These are phyloP conservation scores for Schizophyllum amplum DNA, from an alignment of 1,284 basidiomycete species.

Conservation along the genomic window DNA sequence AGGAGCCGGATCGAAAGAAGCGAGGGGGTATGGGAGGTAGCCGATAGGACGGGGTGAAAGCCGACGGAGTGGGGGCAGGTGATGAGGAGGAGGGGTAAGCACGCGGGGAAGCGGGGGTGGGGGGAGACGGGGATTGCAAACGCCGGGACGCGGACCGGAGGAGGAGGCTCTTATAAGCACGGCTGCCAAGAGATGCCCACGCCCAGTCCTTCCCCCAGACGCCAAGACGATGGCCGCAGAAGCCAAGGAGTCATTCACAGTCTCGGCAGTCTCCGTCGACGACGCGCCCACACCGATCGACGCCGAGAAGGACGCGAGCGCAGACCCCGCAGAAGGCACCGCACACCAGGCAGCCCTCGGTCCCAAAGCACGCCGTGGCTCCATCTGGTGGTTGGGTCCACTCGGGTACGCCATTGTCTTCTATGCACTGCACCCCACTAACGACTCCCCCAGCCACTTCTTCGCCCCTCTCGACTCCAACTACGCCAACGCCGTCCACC, in stretches of 20 bases:
- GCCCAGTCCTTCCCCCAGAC: no score
- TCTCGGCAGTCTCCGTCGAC: background rate
- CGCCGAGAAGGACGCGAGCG: background rate
- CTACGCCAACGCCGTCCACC: slow-evolving; percentile 41
- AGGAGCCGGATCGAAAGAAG: no score
- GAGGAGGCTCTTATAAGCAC: no score
- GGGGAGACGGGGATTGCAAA: no score
- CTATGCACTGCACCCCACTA: background rate
- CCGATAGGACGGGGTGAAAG: no score
- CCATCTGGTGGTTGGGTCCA: background rate
- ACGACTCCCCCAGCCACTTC: slow-evolving; percentile 22
- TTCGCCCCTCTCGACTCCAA: slow-evolving; percentile 36
- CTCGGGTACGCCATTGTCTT: background rate
- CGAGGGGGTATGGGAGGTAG: no score
- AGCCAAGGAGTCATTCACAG: background rate
- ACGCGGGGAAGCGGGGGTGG: no score
- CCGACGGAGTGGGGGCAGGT: no score
- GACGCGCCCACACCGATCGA: no score
- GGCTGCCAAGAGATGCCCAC: no score
- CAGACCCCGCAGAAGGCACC: background rate
- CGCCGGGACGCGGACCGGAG: no score
- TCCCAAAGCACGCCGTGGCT: slow-evolving; percentile 12
- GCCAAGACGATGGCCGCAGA: background rate
- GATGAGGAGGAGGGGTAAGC: no score
- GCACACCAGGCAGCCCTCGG: slow-evolving; percentile 25